Base-by-base conservation (phyloP, 495 filamentous ascomycete species). In the Aspergillus hancockii region DNA sequence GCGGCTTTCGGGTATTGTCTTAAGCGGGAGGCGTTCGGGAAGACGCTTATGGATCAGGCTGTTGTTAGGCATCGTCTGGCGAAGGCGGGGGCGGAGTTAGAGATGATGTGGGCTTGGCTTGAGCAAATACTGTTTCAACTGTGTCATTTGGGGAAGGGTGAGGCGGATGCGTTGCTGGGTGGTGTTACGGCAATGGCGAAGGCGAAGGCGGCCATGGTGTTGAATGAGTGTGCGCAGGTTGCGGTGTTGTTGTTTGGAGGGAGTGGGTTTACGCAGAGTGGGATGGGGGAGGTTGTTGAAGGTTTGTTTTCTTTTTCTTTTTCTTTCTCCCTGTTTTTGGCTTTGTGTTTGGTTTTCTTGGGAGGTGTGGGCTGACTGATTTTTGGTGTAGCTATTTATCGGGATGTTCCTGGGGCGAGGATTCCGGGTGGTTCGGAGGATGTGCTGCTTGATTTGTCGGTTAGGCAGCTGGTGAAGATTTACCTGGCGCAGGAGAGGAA, bases 371-470 rank as follows among this genome's bases (percentile, higher is more conserved):
- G 19, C 28, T 28, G 13, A 49, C 51, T 65, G 23, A 62, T 55
- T 21, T 3, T 21, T 3, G 25, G 25, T 28, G 13, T 57, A 85
- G 82, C 78, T 22, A 89, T 89, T 36, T 85, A 86, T 60, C 75
- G 87, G 16, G 88, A 90, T 64, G 86, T 88, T 12, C 83, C 82
- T 30, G 83, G 81, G 6, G 75, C 80, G 5, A 71, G 86, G 28
- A 85, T 90, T 55, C 86, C 88, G 0, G 89, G 88, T 50, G 89
- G 89, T 0, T 85, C 81, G 16, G 89, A 92, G 68, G 89, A 92
- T 71, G 88, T 92, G 3, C 73, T 91, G 67, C 75, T 91, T 0
- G 89, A 91, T 73, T 69, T 91, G 36, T 83, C 83, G 12, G 79
- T 92, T 23, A 72, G 88, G 31, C 88, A 91, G 67, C 71, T 91